These are phyloP conservation scores for Magnolia sinica DNA, from an alignment of 164 flowering plant species.

Conservation along the genomic window DNA sequence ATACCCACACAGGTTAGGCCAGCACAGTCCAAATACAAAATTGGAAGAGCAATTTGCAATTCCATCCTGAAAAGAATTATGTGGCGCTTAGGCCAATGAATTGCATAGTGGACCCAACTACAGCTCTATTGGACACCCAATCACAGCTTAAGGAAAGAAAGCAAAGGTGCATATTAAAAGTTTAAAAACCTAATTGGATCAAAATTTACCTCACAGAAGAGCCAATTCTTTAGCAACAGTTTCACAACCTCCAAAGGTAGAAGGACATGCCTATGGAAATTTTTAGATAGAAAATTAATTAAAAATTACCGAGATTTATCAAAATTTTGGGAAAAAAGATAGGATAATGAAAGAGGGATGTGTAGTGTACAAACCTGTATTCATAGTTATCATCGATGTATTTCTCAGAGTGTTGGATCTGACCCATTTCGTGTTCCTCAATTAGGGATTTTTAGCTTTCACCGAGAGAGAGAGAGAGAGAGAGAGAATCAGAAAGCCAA, in stretches of 20 bases:
- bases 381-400: conserved; percentile 86
- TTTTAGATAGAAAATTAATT: too few relatives aligned
- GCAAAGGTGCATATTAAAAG: background rate
- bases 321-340: too few relatives aligned
- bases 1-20: too few relatives aligned
- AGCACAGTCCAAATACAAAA: too few relatives aligned
- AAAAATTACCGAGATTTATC: too few relatives aligned
- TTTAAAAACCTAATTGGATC: conserved; percentile 6
- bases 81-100: conserved; percentile 93
- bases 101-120: conserved; percentile 37
- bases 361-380: conserved; percentile 22
- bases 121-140: conserved; percentile 97
- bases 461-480: too few relatives aligned
- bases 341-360: conserved; percentile 30
- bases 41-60: background rate
- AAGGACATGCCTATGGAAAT: conserved; percentile 73
- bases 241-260: conserved; percentile 91
- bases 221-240: conserved; percentile 88
- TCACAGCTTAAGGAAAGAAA: conserved; percentile 24
- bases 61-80: conserved; percentile 88
- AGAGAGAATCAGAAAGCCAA: too few relatives aligned
- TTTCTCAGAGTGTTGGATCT: conserved; percentile 97
- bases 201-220: conserved; percentile 70
- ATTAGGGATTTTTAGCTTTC: too few relatives aligned
- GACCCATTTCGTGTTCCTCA: conserved; percentile 49